Evolutionary conservation across 2,329 filamentous ascomycete species (phyloP), one percentile per base, ranked within the genome.

Genomic region (Cercospora zeae-maydis): DNA sequence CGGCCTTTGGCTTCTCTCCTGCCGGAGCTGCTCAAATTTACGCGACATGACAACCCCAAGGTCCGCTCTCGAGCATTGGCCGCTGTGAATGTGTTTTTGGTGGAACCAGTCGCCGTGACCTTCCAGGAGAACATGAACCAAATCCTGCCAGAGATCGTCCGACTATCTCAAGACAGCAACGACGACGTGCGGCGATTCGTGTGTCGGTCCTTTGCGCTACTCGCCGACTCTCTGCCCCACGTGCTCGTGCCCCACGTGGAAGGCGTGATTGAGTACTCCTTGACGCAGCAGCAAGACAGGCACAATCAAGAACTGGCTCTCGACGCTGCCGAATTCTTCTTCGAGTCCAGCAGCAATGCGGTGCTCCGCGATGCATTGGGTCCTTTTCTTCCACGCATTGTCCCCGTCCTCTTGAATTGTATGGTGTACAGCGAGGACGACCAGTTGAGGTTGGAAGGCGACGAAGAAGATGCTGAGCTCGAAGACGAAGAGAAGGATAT

Each of bases 361-460:
- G 85, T 89, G 63, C 80, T 98, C 58, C 92, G 91, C 80, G 84
- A 87, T 68, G 84, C 86, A 0, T 81, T 99, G 51, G 87, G 84
- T 8, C 92, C 92, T 0, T 91, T 91, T 73, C 85, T 98, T 61
- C 78, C 84, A 68, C 91, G 90, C 75, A 93, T 98, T 67, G 89
- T 99, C 31, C 95, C 95, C 0, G 90, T 97, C 1, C 80, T 99
- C 57, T 84, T 99, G 7, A 87, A 95, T 68, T 96, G 91, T 74
- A 99, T 99, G 93, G 87, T 98, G 1, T 99, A 98, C 76, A 91
- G 90, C 71, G 91, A 95, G 67, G 95, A 99, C 70, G 95, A 98
- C 68, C 95, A 96, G 70, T 84, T 91, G 34, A 82, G 92, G 56
- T 81, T 98, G 7, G 92, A 93, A 65, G 90, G 88, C 9, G 92